phyloP scores from a whole-genome alignment of 345 rosid genomes.

The Aegle marmelos region DNA sequence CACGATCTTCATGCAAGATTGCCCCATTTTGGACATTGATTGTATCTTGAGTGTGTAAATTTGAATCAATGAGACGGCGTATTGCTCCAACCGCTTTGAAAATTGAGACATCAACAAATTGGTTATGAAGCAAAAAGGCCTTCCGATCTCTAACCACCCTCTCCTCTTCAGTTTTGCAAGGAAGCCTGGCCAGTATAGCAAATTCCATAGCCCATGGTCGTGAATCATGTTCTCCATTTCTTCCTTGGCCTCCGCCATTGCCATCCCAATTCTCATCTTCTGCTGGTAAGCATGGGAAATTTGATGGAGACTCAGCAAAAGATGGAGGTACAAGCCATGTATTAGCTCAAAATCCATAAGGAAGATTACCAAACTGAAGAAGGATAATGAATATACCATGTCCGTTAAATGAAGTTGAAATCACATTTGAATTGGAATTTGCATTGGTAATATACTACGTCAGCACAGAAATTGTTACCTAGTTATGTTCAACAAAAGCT shows the following conservation, averaged over 20 bases:
- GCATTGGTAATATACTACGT: too few relatives aligned
- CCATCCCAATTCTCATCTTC: conserved; percentile 72
- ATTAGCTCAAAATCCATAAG: conserved; percentile 63
- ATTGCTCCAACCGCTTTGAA: conserved; percentile 54
- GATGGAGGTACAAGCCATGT: conserved; percentile 67
- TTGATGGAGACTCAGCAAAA: conserved; percentile 39
- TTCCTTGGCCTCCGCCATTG: conserved; percentile 64
- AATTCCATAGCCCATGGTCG: conserved; percentile 68
- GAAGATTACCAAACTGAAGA: conserved; percentile 65
- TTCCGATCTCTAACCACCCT: conserved; percentile 57
- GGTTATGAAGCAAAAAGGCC: conserved; percentile 62
- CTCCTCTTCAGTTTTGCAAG: conserved; percentile 70
- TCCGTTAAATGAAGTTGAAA: too few relatives aligned
- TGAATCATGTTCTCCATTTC: conserved; percentile 50
- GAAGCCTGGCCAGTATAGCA: conserved; percentile 50
- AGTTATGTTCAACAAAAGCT: conserved; percentile 57
- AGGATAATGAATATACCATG: too few relatives aligned
- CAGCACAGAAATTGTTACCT: conserved; percentile 36
- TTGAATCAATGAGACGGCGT: conserved; percentile 24
- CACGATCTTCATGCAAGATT: conserved; percentile 35
- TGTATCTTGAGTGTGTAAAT: conserved; percentile 18
- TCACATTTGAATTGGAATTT: too few relatives aligned
- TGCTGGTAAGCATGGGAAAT: conserved; percentile 40
- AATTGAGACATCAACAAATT: conserved; percentile 56
- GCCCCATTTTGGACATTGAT: conserved; percentile 20